Conservation (phyloP, 306 rosid genomes). For the Vachellia collinsii region DNA sequence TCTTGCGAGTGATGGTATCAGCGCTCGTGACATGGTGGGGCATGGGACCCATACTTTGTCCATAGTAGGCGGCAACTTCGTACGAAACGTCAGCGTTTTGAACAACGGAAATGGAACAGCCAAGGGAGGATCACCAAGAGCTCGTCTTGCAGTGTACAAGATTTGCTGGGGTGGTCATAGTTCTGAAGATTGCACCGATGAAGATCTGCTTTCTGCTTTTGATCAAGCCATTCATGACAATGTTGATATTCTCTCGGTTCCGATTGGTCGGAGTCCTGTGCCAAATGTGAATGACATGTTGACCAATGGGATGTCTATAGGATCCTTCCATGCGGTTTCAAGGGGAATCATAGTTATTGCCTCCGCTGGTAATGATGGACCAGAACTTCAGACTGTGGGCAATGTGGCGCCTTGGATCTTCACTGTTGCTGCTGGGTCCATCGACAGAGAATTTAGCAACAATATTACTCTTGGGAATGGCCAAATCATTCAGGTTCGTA, state of each 20-base stretch:
- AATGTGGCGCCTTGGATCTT: conserved; percentile 4
- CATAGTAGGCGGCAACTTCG: not conserved
- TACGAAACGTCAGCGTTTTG: conserved; percentile 30
- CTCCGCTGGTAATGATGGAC: not conserved
- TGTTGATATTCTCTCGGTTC: conserved; percentile 61
- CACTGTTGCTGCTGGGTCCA: not conserved
- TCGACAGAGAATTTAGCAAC: not conserved
- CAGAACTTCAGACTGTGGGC: not conserved
- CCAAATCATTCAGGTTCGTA: too few species aligned
- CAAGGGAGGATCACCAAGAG: conserved; percentile 84
- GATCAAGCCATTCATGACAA: conserved; percentile 76
- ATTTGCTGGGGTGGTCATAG: conserved; percentile 56
- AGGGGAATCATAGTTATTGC: conserved; percentile 49
- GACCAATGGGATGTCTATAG: conserved; percentile 44
- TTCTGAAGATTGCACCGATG: conserved; percentile 47
- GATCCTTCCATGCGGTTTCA: conserved; percentile 64
- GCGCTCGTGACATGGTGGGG: not conserved
- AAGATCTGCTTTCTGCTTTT: conserved; percentile 63
- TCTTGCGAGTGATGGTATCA: not conserved
- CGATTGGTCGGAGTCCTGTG: conserved; percentile 37
- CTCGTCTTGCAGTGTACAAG: conserved; percentile 76
- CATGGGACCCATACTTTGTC: not conserved
- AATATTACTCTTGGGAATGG: conserved; percentile 39
- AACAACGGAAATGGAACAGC: conserved; percentile 70
- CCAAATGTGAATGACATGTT: conserved; percentile 11